Evolutionary conservation across 331 rosid species (phyloP), one percentile per base, ranked within the genome.

Genomic region (Pyracantha coccinea): DNA sequence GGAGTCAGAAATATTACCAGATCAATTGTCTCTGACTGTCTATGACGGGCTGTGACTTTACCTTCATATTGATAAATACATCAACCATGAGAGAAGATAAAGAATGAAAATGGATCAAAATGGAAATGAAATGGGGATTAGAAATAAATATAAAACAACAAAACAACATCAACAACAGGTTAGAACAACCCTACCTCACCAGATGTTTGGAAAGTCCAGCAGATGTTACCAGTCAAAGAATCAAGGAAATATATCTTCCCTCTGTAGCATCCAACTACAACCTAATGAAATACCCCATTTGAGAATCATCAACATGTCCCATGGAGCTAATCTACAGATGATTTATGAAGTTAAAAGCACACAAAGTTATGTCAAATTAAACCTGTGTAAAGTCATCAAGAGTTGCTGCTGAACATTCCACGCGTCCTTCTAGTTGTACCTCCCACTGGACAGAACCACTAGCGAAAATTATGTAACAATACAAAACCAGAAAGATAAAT

Each of bases 361-460:
- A 79, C 14, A 31, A 25, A 64, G 16, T 68, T 38, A 31, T 74
- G 74, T 32, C 27, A 80, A 85, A 63, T 52, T 33, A 58, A 77
- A 91, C 98, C 97, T 91, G 97, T 35, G 93, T 88, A 77, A 91
- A 93, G 77, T 90, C 88, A 17, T 86, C 89, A 77, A 90, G 82
- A 77, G 89, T 79, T 75, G 95, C 92, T 21, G 97, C 90, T 38
- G 98, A 88, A 79, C 97, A 88, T 81, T 93, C 98, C 82, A 93
- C 53, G 11, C 93, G 88, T 25, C 97, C 98, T 77, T 93, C 97
- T 69, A 93, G 86, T 82, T 85, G 81, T 84, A 76, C 65, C 86
- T 84, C 91, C 98, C 97, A 89, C 88, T 79, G 90, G 69, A 91
- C 84, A 78, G 91, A 90, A 86, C 95, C 98, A 88, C 97, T 93